These are phyloP conservation scores for Xerocomellus amylosporus DNA, from an alignment of 768 basidiomycete genomes.

Conservation along the genomic window DNA sequence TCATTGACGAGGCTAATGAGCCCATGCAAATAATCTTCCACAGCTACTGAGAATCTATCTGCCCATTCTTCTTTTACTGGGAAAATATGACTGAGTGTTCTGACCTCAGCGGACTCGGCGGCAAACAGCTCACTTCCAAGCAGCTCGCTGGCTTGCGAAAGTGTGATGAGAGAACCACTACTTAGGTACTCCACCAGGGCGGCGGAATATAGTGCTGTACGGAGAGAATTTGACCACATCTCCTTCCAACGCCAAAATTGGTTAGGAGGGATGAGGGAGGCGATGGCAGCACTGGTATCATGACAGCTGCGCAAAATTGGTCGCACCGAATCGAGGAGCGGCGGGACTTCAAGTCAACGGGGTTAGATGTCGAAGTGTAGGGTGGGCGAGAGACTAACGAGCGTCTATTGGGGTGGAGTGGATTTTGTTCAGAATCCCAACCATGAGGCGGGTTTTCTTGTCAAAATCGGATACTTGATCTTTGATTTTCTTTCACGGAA, in stretches of 20 bases:
- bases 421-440: conserved; percentile 75
- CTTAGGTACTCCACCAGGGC: conserved; percentile 65
- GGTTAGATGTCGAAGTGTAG: conserved; percentile 11
- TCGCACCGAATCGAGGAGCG: conserved; percentile 53
- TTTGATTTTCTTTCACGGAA: conserved; percentile 63
- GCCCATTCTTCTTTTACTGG: conserved; percentile 70
- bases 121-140: conserved; percentile 60
- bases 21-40: conserved; percentile 81
- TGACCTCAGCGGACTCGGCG: conserved; percentile 1
- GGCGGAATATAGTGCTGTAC: conserved; percentile 63
- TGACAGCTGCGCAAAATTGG: conserved; percentile 56
- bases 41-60: conserved; percentile 58
- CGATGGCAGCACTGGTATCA: conserved; percentile 50
- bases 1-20: conserved; percentile 78
- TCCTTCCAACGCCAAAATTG: conserved; percentile 87
- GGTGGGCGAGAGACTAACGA: conserved; percentile 41
- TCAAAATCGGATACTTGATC: conserved; percentile 73
- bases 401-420: conserved; percentile 66
- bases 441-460: conserved; percentile 68
- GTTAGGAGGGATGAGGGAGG: conserved; percentile 58
- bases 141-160: conserved; percentile 47
- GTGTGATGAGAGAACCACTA: conserved; percentile 54
- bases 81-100: background rate
- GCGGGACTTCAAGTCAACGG: conserved; percentile 46
- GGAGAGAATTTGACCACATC: conserved; percentile 71